Percentiles rank a stretch among this genome's conserved stretches.
phyloP scores from a whole-genome alignment of 2,329 filamentous ascomycete genomes.

The Myotisia sp. region DNA sequence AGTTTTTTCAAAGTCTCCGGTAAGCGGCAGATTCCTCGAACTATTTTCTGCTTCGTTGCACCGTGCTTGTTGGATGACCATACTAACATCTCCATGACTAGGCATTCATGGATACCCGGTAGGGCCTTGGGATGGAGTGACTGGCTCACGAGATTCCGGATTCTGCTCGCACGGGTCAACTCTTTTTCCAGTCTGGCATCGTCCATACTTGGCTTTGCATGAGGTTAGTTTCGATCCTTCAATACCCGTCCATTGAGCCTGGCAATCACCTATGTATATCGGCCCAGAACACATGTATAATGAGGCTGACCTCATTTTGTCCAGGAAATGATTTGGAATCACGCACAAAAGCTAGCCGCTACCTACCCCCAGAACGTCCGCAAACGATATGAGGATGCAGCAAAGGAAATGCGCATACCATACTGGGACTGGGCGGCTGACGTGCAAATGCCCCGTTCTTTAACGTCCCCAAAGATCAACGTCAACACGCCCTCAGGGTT shows the following conservation, averaged over 20 bases:
- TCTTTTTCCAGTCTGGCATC: conserved; percentile 70
- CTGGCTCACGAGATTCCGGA: conserved; percentile 42
- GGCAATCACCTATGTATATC: neutral
- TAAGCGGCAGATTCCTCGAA: conserved; percentile 25
- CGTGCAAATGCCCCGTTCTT: conserved; percentile 21
- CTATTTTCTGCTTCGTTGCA: neutral
- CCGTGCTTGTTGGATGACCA: neutral
- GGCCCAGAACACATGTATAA: neutral
- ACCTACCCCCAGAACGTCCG: conserved; percentile 34
- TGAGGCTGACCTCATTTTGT: too few relatives aligned
- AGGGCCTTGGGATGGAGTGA: conserved; percentile 41
- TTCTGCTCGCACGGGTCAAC: conserved; percentile 67
- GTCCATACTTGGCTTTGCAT: conserved; percentile 56
- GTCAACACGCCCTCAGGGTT: conserved; percentile 30
- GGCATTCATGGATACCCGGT: conserved; percentile 69
- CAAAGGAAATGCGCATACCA: conserved; percentile 30
- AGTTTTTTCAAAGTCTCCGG: conserved; percentile 72
- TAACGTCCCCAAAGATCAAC: conserved; percentile 27
- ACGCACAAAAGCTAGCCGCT: conserved; percentile 26
- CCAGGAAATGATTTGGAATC: conserved; percentile 26
- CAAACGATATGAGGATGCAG: conserved; percentile 34
- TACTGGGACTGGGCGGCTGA: conserved; percentile 39
- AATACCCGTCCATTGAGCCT: too few relatives aligned
- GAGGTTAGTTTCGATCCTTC: conserved; percentile 31
- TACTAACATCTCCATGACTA: too few relatives aligned